Evolutionary conservation across 2,329 filamentous ascomycete genomes (phyloP), one percentile per base, ranked within the genome.

Genomic region (Cytospora paraplurivora): DNA sequence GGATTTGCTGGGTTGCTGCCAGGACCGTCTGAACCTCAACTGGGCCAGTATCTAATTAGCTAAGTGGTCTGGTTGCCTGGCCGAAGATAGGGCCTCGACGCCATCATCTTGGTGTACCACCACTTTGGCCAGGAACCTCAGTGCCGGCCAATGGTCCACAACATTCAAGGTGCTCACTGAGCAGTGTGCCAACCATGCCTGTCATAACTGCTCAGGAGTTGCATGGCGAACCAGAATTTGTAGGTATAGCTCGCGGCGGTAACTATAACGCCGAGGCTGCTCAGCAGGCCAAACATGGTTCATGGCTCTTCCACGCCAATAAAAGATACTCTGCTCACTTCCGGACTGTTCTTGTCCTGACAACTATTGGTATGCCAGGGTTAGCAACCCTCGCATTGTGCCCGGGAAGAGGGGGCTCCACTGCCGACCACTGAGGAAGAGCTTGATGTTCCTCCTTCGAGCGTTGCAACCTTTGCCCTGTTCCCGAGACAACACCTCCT

Each of bases 91-190:
- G 51, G 58, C 51, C 37, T 54, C 58, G 27, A 61, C 58, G 37
- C 62, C 62, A 60, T 38, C 56, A 54, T 59, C 33, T 55, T 21
- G 51, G 62, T 61, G 56, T 51, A 55, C 8, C n/a, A 11, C n/a
- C 17, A 44, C 8, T 8, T 56, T 56, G 44, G 34, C n/a, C 56
- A 32, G 38, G 38, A 63, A 35, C 34, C 50, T 37, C 41, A 50
- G 44, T n/a, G 27, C 44, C 41, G 51, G 27, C 62, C 62, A 63
- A 61, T 63, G 50, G 17, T 21, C 17, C 44, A 47, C 21, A 21
- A 41, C 44, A 50, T 44, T 44, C 5, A 38, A 12, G 34, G 33
- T 33, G 37, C 47, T 32, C 34, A 19, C 56, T 34, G 49, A 21
- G 56, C 56, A 41, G 56, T 58, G 56, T 61, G 35, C 10, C 51